These are phyloP conservation scores for Dactylellina parvicollis DNA, from an alignment of 2,329 filamentous ascomycete species.

Conservation along the genomic window DNA sequence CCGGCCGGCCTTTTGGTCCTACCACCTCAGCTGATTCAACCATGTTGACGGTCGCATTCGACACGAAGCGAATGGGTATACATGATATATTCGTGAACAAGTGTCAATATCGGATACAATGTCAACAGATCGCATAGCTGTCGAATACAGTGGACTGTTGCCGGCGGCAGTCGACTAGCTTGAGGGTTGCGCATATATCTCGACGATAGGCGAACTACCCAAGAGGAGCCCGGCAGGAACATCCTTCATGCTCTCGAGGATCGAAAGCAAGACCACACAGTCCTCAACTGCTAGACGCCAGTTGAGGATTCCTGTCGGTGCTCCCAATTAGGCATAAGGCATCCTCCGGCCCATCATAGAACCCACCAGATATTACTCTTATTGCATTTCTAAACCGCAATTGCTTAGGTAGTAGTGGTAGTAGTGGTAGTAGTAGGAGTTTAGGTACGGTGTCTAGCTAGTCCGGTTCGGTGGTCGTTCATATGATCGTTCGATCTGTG, in stretches of 20 bases:
- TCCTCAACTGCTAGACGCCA: slow-evolving; percentile 32
- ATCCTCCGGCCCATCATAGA: background rate
- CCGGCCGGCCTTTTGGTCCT: too few relatives aligned
- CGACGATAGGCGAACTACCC: slow-evolving; percentile 37
- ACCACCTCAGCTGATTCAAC: background rate
- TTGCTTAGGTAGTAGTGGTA: slow-evolving; percentile 33
- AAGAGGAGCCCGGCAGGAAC: slow-evolving; percentile 21
- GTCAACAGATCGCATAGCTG: slow-evolving; percentile 40
- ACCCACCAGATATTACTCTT: slow-evolving; percentile 41
- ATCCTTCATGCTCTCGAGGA: slow-evolving; percentile 27
- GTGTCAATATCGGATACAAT: slow-evolving; percentile 51
- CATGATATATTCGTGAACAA: slow-evolving; percentile 47
- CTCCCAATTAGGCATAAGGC: slow-evolving; percentile 20
- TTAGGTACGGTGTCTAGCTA: slow-evolving; percentile 20
- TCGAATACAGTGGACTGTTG: slow-evolving; percentile 50
- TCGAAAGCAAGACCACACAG: slow-evolving; percentile 9
- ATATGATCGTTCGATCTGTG: slow-evolving; percentile 39
- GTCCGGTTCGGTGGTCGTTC: slow-evolving; percentile 29
- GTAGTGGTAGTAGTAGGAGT: too few relatives aligned
- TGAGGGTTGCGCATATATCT: slow-evolving; percentile 32
- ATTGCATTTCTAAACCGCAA: slow-evolving; percentile 19
- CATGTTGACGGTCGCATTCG: slow-evolving; percentile 20
- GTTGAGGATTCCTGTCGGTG: slow-evolving; percentile 7
- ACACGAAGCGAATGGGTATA: slow-evolving; percentile 42
- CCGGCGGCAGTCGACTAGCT: slow-evolving; percentile 50